These are phyloP conservation scores for Guadua angustifolia DNA, from an alignment of 176 grass and related monocot genomes.

Conservation along the genomic window DNA sequence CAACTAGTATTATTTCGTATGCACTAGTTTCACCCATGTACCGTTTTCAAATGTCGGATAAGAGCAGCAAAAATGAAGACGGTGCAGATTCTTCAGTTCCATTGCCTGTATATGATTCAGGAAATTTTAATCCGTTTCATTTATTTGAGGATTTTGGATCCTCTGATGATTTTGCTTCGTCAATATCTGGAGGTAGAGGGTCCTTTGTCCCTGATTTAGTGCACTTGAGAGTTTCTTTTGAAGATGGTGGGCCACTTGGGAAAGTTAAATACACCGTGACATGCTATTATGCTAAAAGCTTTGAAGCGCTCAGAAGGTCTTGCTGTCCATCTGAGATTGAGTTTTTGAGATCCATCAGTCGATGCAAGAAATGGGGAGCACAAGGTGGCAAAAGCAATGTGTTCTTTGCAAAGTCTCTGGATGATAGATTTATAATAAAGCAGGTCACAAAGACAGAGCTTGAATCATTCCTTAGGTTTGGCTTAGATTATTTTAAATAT, in stretches of 20 bases:
- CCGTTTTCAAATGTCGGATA: constrained; percentile 66
- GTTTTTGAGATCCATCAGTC: constrained; percentile 88
- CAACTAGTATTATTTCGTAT: constrained; percentile 90
- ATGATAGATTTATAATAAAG: constrained; percentile 99
- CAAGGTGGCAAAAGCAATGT: constrained; percentile 99
- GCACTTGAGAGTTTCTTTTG: constrained; percentile 82
- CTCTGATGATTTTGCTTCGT: constrained; percentile 63
- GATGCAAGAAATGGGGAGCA: constrained; percentile 95
- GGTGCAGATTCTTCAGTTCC: constrained; percentile 58
- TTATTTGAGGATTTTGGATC: constrained; percentile 79
- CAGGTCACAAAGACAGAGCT: constrained; percentile 98
- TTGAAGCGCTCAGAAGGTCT: constrained; percentile 84
- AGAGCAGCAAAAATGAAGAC: constrained; percentile 59
- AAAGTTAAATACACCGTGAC: constrained; percentile 84
- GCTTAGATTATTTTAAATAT: constrained; percentile 91
- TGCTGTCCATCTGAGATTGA: constrained; percentile 90
- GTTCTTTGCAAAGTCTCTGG: constrained; percentile 96
- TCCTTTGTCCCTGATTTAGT: constrained; percentile 55
- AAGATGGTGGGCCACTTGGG: constrained; percentile 67
- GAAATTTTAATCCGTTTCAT: constrained; percentile 74
- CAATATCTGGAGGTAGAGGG: constrained; percentile 59
- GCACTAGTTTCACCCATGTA: constrained; percentile 82
- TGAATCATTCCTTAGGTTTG: constrained; percentile 98
- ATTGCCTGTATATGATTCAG: constrained; percentile 68
- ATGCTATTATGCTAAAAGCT: constrained; percentile 90